Conservation (phyloP, 371 early-diverging fungal genomes). For the Mucor piriformis region DNA sequence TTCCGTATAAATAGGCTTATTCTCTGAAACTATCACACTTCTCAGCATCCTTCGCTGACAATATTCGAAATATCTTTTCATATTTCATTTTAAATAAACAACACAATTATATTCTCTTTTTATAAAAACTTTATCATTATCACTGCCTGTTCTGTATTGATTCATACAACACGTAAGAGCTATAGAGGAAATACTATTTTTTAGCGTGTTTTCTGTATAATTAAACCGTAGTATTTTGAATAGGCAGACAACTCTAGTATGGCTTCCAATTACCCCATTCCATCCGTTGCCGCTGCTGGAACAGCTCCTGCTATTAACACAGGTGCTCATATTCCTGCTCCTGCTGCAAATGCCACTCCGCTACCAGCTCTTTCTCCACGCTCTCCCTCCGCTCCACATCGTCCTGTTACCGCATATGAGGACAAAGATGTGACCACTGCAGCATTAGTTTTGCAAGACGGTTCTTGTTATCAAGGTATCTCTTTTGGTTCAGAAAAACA, state of each 20-base stretch:
- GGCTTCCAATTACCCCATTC: conserved; percentile 46
- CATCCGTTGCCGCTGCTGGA: conserved; percentile 43
- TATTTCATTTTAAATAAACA: background rate
- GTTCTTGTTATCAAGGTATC: conserved; percentile 83
- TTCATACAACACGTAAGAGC: background rate
- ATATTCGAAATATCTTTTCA: background rate
- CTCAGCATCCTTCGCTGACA: background rate
- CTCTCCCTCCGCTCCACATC: conserved; percentile 50
- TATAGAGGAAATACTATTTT: background rate
- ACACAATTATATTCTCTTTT: background rate
- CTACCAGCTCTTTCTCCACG: conserved; percentile 39
- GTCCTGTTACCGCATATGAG: conserved; percentile 60
- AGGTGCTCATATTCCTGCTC: conserved; percentile 42
- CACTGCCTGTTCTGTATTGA: too few relatives aligned
- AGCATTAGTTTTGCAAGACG: conserved; percentile 83
- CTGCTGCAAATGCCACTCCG: conserved; percentile 53
- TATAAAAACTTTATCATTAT: background rate
- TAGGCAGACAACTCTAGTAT: conserved; percentile 5
- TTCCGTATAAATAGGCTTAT: background rate
- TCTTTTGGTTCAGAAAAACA: conserved; percentile 91
- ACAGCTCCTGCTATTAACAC: conserved; percentile 31
- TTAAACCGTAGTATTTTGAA: background rate
- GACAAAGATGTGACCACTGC: conserved; percentile 60
- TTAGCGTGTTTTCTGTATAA: background rate
- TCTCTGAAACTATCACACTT: background rate